Evolutionary conservation across 371 early-diverging fungal species (phyloP), one percentile per base, ranked within the genome.

Genomic region (Mucor ambiguus): DNA sequence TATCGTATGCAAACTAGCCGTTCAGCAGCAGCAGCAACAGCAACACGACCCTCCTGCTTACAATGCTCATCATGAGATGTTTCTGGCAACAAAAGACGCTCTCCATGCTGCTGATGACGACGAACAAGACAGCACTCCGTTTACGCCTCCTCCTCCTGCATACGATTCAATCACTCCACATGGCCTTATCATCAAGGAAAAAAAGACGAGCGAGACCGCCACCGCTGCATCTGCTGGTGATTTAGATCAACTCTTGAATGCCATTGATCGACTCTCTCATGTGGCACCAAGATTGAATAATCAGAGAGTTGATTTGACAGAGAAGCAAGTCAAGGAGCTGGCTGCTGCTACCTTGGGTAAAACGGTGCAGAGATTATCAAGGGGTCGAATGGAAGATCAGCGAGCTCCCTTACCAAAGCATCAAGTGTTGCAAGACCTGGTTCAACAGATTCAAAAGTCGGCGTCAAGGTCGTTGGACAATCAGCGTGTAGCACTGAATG

Each of bases 231-330:
- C 56, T 12, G n/a, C 56, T 9, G 56, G 56, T 22, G 87, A 87
- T 43, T 60, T 87, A 22, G 76, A 82, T 68, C 70, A 75, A 43
- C 73, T 87, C 29, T 69, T 87, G 57, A 65, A 76, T n/a, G 83
- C 87, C 16, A 78, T 87, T 26, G 83, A 87, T 38, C 69, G 78
- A 26, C 63, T 87, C 1, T 74, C 81, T 4, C 58, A 66, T 24
- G 75, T 81, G 8, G 79, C 82, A 0, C 87, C 87, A 0, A 73
- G 78, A 9, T 35, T 87, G 37, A 81, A 83, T 28, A 72, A 87
- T 60, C 87, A 87, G 57, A 72, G 85, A 3, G 84, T 78, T 0
- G 70, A 72, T 10, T 64, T 85, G 63, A 74, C 75, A 7, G 74
- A 81, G 9, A 68, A 73, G n/a, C 79, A 84, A 33, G 75, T 79